Conservation (phyloP, 1,139 yeast species). For the Protomyces macrosporus region DNA sequence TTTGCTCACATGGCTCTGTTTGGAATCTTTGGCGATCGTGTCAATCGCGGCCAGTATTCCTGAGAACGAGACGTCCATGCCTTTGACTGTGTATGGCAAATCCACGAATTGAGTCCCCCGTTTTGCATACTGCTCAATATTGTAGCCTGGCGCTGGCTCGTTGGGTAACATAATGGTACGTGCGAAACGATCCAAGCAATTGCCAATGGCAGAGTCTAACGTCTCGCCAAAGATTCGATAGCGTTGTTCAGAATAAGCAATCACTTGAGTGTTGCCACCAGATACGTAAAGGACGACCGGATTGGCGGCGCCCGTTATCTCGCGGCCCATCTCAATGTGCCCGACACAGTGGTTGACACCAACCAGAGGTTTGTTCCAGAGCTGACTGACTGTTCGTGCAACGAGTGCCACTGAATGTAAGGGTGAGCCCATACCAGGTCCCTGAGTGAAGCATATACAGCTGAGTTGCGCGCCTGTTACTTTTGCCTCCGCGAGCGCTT, state of each 20-base stretch:
- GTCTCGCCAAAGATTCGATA: conserved; percentile 97
- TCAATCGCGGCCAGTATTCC: conserved; percentile 87
- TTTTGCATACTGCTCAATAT: conserved; percentile 90
- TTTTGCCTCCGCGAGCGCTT: conserved; percentile 60
- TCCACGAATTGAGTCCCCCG: conserved; percentile 62
- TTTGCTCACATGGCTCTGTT: conserved; percentile 51
- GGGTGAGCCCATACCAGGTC: conserved; percentile 99
- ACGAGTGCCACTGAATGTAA: conserved; percentile 87
- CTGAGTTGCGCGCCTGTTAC: conserved; percentile 59
- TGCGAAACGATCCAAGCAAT: conserved; percentile 93
- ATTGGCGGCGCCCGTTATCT: conserved; percentile 88
- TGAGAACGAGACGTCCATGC: conserved; percentile 96
- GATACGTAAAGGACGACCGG: conserved; percentile 95
- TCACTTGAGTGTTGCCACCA: conserved; percentile 97
- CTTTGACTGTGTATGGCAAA: conserved; percentile 92
- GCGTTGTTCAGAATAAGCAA: conserved; percentile 81
- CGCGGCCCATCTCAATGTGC: conserved; percentile 98
- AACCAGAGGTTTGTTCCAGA: conserved; percentile 79
- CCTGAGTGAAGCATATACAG: conserved; percentile 92
- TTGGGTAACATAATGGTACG: conserved; percentile 81
- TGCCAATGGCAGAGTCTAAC: conserved; percentile 92
- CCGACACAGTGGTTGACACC: conserved; percentile 98
- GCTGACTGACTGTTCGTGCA: conserved; percentile 74
- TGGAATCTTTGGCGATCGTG: conserved; percentile 60
- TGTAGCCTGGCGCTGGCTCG: conserved; percentile 95